Evolutionary conservation across 1,139 yeast species (phyloP).

Genomic region (Candida glucosophila): DNA sequence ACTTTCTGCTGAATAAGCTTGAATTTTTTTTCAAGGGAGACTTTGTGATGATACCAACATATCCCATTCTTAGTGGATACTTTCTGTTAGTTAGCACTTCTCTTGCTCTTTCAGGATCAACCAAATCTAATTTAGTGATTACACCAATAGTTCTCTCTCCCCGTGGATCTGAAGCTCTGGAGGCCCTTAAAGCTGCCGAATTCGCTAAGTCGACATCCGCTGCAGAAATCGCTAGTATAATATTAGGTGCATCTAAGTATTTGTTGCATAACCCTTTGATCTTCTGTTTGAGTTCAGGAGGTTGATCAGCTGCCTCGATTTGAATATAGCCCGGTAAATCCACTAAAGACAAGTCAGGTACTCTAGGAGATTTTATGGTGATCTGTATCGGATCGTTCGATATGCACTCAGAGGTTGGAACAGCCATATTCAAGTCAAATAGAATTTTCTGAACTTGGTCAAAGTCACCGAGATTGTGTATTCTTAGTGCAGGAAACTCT

Average conservation of each 20-base stretch:
- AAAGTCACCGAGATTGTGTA: conserved; percentile 79
- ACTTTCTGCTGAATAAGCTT: conserved; percentile 26
- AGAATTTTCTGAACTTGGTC: conserved; percentile 78
- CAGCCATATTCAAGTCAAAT: conserved; percentile 85
- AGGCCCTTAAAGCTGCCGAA: conserved; percentile 87
- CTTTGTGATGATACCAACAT: conserved; percentile 91
- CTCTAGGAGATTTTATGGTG: conserved; percentile 82
- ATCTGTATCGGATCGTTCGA: conserved; percentile 88
- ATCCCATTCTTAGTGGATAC: conserved; percentile 91
- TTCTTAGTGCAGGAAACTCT: conserved; percentile 85
- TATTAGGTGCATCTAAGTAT: conserved; percentile 85
- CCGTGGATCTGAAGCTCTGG: conserved; percentile 81
- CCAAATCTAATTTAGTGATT: conserved; percentile 85
- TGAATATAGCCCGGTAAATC: conserved; percentile 98
- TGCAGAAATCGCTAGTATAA: conserved; percentile 90
- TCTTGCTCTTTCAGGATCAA: conserved; percentile 66
- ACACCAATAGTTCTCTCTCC: conserved; percentile 97
- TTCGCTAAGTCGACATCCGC: conserved; percentile 98
- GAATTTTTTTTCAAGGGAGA: conserved; percentile 39
- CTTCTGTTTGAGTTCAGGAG: conserved; percentile 68
- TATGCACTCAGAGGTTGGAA: conserved; percentile 75
- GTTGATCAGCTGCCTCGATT: conserved; percentile 95
- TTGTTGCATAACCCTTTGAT: conserved; percentile 75
- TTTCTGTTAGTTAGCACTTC: conserved; percentile 63
- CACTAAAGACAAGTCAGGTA: conserved; percentile 89